Conservation (phyloP, 129 eudicot species). For the Saussurea involucrata region DNA sequence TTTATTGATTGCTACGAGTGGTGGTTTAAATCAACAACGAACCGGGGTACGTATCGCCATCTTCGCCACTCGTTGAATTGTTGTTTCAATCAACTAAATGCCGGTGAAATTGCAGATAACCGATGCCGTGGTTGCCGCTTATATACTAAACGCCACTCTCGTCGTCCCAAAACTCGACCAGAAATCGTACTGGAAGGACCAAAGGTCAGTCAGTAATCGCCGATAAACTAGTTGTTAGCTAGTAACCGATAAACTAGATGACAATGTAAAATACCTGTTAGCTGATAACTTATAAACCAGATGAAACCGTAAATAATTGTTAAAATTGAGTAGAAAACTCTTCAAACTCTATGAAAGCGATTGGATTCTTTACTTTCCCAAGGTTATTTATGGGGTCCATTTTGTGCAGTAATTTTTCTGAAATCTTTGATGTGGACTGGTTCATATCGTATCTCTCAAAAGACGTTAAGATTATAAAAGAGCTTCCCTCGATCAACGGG, state of each 20-base stretch:
- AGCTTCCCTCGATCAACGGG: constrained; percentile 47
- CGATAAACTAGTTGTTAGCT: not conserved
- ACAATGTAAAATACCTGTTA: no score
- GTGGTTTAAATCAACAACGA: constrained; percentile 81
- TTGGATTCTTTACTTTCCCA: not conserved
- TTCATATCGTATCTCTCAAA: constrained; percentile 49
- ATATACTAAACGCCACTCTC: constrained; percentile 66
- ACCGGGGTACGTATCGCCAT: constrained; percentile 53
- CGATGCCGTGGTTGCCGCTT: constrained; percentile 80
- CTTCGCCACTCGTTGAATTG: not conserved
- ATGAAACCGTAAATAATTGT: no score
- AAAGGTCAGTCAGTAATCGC: constrained; percentile 41
- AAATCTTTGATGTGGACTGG: constrained; percentile 69
- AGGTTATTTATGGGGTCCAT: constrained; percentile 4
- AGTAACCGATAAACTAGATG: not conserved
- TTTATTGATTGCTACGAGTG: constrained; percentile 69
- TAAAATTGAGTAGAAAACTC: no score
- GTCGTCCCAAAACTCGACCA: constrained; percentile 73
- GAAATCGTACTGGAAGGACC: constrained; percentile 72
- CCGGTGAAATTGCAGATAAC: constrained; percentile 45
- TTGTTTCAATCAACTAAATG: not conserved
- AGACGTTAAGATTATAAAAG: constrained; percentile 57
- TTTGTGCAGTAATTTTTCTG: constrained; percentile 65
- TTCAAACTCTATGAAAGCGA: not conserved
- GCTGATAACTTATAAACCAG: no score